phyloP scores from a whole-genome alignment of 805 yeast species.

The Myxozyma lipomycoides region DNA sequence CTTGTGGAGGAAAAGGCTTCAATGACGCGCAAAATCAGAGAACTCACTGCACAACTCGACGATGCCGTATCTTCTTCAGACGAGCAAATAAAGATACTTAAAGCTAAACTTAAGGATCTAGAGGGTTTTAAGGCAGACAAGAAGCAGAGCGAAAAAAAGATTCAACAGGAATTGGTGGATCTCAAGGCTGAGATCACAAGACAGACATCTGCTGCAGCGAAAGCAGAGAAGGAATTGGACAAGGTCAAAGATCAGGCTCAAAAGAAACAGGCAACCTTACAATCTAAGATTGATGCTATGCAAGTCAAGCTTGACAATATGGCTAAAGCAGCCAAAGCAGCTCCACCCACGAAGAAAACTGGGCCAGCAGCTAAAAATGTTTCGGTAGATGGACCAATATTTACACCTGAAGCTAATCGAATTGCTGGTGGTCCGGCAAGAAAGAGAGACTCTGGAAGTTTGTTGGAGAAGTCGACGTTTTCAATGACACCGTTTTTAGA shows the following conservation, averaged over 20 bases:
- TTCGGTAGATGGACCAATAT: conserved; percentile 6
- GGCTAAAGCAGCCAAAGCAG: conserved; percentile 2
- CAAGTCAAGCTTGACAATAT: conserved; percentile 7
- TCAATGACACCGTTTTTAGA: conserved; percentile 25
- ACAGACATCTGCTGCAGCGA: conserved; percentile 11
- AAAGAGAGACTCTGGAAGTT: conserved; percentile 1
- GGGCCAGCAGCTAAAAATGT: neutral
- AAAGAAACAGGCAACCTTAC: conserved; percentile 10
- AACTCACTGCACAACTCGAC: conserved; percentile 2
- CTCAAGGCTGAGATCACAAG: conserved; percentile 8
- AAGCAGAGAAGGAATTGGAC: conserved; percentile 9
- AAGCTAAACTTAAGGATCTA: conserved; percentile 1
- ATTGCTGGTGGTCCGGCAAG: neutral
- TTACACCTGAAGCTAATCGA: conserved; percentile 15
- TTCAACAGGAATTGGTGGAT: conserved; percentile 8
- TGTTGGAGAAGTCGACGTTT: conserved; percentile 20
- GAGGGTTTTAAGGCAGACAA: conserved; percentile 11
- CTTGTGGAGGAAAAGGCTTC: neutral
- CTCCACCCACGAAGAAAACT: neutral
- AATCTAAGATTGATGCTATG: conserved; percentile 12
- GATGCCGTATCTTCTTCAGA: conserved; percentile 2
- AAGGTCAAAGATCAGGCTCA: conserved; percentile 13
- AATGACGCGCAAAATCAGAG: neutral
- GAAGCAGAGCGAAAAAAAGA: conserved; percentile 11
- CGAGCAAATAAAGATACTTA: conserved; percentile 11